phyloP scores from a whole-genome alignment of 176 grass and related monocot species.

The Rhipidocladum racemiflorum region DNA sequence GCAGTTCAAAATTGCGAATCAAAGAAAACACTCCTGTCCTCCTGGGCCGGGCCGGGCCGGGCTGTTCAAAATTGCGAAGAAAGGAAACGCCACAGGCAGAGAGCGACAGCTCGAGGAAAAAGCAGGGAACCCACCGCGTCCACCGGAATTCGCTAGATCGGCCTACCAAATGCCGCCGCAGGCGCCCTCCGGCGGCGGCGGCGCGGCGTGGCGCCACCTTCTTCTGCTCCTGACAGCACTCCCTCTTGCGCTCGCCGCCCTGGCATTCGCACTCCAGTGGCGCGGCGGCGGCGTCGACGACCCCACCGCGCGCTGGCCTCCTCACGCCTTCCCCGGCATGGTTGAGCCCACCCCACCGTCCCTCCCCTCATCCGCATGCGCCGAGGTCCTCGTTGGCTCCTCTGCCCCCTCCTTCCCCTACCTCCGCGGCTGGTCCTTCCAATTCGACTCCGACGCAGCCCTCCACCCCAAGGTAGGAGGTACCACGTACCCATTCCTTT shows the following conservation, averaged over 20 bases:
- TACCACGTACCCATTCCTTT: too few species aligned
- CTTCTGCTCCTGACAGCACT: conserved; percentile 68
- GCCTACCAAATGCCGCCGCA: conserved; percentile 26
- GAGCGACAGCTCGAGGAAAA: too few species aligned
- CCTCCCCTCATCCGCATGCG: conserved; percentile 23
- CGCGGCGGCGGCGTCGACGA: conserved; percentile 74
- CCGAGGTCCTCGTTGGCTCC: conserved; percentile 3
- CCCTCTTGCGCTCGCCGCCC: conserved; percentile 58
- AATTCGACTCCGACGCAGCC: conserved; percentile 16
- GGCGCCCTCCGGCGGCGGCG: neutral
- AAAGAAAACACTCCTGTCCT: too few species aligned
- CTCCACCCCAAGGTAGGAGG: too few species aligned
- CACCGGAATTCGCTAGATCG: neutral
- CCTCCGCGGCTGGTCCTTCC: conserved; percentile 72
- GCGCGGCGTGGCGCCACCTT: conserved; percentile 32
- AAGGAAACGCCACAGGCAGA: too few species aligned
- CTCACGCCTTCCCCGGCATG: conserved; percentile 54
- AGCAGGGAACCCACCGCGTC: too few species aligned
- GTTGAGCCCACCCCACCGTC: conserved; percentile 46
- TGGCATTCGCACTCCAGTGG: conserved; percentile 87
- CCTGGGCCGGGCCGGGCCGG: too few species aligned
- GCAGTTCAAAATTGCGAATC: too few species aligned
- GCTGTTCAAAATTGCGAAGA: too few species aligned
- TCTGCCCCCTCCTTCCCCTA: conserved; percentile 66
- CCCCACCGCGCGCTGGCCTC: conserved; percentile 57